Evolutionary conservation across 106 monocot species (phyloP), one percentile per base, ranked within the genome.

Genomic region (Hemerocallis citrina): DNA sequence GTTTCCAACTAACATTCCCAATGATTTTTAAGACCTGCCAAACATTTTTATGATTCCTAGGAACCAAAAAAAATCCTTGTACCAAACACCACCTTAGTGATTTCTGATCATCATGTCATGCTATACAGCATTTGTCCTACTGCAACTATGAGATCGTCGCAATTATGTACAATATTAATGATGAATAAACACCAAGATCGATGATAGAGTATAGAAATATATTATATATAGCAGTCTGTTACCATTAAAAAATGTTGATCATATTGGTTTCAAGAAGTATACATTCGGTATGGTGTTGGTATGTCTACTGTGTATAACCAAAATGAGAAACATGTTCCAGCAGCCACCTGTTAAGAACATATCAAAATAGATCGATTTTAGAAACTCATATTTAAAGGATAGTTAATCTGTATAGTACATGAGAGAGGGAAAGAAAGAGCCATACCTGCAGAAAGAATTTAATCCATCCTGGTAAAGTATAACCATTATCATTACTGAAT

Each of bases 271-370:
- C 24, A 52, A 75, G 75, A 67, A 83, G 64, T 74, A 77, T 96
- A 96, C 89, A 81, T 90, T 83, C 40, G 84, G 75, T 96, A 96
- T 39, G 90, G 81, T 50, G 95, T 81, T 52, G 78, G 74, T 44
- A 86, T 75, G 55, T 81, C 59, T 68, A 83, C 48, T 29, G 79
- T 68, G 25, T 74, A 67, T 60, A 96, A 59, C 95, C 95, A 96
- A 72, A 75, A 52, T 17, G 83, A 96, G 74, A 96, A 96, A 54
- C 61, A 83, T 46, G 60, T 41, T 25, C 81, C 86, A 58, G 54
- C 86, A 69, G 59, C 70, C 19, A 78, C 78, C 95, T 96, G 90
- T 64, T 13, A 71, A 56, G 46, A 52, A 37, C 0, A 48, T 13
- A 7, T 12, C 22, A 51, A 70, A 56, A 17, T 24, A 56, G 31